Base-by-base conservation (phyloP, 768 basidiomycete species). In the Fomitopsis pulvina region DNA sequence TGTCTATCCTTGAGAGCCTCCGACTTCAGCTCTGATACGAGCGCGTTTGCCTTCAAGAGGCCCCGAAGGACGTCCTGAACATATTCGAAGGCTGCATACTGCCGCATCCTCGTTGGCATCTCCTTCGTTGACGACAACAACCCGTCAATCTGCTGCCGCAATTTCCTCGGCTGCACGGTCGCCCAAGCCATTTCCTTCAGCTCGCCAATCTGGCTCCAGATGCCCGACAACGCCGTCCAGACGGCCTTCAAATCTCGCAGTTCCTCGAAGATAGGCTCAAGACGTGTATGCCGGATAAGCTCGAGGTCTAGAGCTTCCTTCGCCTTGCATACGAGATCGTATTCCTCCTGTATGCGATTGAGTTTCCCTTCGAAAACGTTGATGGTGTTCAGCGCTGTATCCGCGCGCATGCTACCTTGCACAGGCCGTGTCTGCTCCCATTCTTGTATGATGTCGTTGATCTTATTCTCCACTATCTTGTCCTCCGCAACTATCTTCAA, bases 401-500 rank as follows among this genome's bases (percentile, higher is more conserved):
- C 96, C 3, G 95, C 93, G 58, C 92, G 88, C 78, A 98, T 84
- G 69, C 81, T 91, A 32, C 96, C 96, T 67, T 97, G 94, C 12
- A 99, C 91, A 0, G 96, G 96, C 60, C 96, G 91, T 55, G 86
- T 91, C 61, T 85, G 79, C 64, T 97, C 94, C 96, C 96, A 98
- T 66, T 98, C 96, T 49, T 75, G 69, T 14, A 96, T 75, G 51
- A 92, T 79, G 60, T 96, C 93, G 59, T 79, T 85, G 62, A 98
- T 93, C 71, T 92, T 93, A 68, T 92, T 90, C 72, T 95, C 92
- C 1, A 98, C 83, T 48, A 97, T 92, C 73, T 95, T 95, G 74
- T 97, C 96, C 67, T 99, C 93, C 1, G 96, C 93, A n/a, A 95
- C 90, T 65, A 99, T 95, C 78, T 98, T 99, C 54, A 97, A 75